Base-by-base conservation (phyloP, 2,329 filamentous ascomycete species). In the Aspergillus ochraceoroseus region DNA sequence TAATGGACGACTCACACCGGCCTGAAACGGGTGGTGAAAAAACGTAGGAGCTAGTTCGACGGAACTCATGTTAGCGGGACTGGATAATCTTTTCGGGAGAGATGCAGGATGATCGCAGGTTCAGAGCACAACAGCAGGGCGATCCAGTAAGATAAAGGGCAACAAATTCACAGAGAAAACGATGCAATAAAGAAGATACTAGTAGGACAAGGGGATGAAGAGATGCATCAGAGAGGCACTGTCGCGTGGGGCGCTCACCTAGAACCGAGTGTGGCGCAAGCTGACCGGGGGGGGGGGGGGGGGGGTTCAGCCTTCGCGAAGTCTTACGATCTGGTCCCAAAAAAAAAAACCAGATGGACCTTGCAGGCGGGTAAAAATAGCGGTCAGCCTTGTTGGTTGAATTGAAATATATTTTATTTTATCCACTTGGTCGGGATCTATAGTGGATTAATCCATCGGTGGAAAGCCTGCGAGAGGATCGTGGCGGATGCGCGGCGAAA, bases 261-360 rank as follows among this genome's bases (percentile, higher is more conserved):
- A 53, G 54, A 58, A 53, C 55, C 55, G 55, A 66, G 62, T 67
- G 65, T 68, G 64, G 65, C 65, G 65, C 64, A 68, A 68, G 64
- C 64, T 67, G 63, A 66, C 54, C 29, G 29, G 29, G 33, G 54
- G 49, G 50, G 31, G 23, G 54, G 13, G 29, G 29, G 33, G 54
- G 49, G 50, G 31, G 23, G 54, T 61, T 65, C 62, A 65, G 62
- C 61, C 62, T 49, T 59, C 52, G 46, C 48, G 43, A 46, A 30
- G 38, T 44, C 41, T 51, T 51, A 44, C 34, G 37, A 33, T 38
- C 32, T 27, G 22, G 37, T 35, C 19, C 39, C 41, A 38, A 34
- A 20, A 38, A 41, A 38, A 44, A 27, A 33, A 46, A 44, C 9
- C n/a, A n/a, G 31, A 52, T 38, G 39, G 47, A 35, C 45, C 40